These are phyloP conservation scores for Chamaenerion angustifolium DNA, from an alignment of 345 rosid species.

Conservation along the genomic window DNA sequence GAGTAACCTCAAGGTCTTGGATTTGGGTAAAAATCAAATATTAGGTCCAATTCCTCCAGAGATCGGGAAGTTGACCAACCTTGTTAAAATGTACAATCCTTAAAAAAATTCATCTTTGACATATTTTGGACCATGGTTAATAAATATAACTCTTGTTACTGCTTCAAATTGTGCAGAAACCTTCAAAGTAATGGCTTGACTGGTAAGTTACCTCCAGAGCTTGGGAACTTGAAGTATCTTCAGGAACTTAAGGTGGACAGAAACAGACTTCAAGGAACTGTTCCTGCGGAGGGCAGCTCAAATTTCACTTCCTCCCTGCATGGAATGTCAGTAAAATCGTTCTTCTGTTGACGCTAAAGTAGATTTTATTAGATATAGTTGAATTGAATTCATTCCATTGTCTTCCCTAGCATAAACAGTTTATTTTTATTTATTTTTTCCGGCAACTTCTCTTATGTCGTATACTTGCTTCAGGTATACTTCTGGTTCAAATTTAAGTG, in stretches of 20 bases:
- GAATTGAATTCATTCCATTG: neutral
- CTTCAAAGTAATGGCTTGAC: constrained; percentile 88
- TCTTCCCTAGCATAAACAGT: neutral
- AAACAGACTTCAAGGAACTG: constrained; percentile 76
- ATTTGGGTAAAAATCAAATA: constrained; percentile 77
- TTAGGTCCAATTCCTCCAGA: constrained; percentile 80
- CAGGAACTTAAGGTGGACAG: constrained; percentile 72
- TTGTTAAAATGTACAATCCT: constrained; percentile 35
- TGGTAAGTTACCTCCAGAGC: constrained; percentile 63
- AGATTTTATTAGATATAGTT: neutral
- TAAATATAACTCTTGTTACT: neutral
- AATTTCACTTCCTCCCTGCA: constrained; percentile 16
- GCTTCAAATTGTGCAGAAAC: constrained; percentile 41
- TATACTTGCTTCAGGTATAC: constrained; percentile 38
- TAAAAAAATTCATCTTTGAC: no score
- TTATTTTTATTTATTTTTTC: neutral
- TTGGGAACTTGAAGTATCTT: constrained; percentile 64
- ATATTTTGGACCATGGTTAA: no score
- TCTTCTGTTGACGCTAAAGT: neutral
- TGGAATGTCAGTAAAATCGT: constrained; percentile 37
- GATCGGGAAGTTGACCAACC: constrained; percentile 48
- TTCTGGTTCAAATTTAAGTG: constrained; percentile 38
- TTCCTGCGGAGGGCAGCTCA: constrained; percentile 37
- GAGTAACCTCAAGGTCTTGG: constrained; percentile 62
- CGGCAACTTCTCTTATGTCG: neutral